phyloP scores from a whole-genome alignment of 1,139 yeast species.

The Hemisphaericaspora subhashii region DNA sequence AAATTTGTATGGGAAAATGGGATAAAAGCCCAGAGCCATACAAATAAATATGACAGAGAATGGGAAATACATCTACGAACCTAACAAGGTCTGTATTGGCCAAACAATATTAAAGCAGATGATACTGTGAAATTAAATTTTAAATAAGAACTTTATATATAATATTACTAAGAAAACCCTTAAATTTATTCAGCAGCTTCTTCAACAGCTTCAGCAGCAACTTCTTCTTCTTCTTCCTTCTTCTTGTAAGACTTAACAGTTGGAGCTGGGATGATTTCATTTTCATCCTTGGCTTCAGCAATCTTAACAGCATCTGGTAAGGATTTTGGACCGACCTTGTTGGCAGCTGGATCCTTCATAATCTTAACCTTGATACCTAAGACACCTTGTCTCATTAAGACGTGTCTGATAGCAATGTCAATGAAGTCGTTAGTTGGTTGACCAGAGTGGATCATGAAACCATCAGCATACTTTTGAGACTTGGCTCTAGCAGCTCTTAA shows the following conservation, averaged over 20 bases:
- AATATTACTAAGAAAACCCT: conserved; percentile 3
- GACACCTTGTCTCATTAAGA: conserved; percentile 99
- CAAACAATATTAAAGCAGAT: background rate
- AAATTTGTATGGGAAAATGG: too few species aligned
- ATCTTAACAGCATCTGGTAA: conserved; percentile 96
- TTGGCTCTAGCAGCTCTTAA: conserved; percentile 99
- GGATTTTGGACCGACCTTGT: conserved; percentile 84
- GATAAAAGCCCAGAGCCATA: too few species aligned
- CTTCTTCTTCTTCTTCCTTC: conserved; percentile 33
- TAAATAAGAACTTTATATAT: background rate
- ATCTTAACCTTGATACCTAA: conserved; percentile 99
- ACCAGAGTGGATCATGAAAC: conserved; percentile 99
- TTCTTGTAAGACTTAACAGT: conserved; percentile 70
- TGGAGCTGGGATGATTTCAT: conserved; percentile 76
- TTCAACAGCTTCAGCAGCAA: conserved; percentile 26
- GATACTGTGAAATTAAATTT: background rate
- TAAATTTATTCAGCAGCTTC: conserved; percentile 34
- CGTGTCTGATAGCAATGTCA: conserved; percentile 99
- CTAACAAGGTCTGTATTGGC: too few species aligned
- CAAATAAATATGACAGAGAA: too few species aligned
- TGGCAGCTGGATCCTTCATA: conserved; percentile 97
- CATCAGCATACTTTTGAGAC: conserved; percentile 99
- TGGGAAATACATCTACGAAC: too few species aligned
- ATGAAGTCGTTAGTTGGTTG: conserved; percentile 99
- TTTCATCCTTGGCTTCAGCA: conserved; percentile 97